Evolutionary conservation across 2,329 filamentous ascomycete species (phyloP), one percentile per base, ranked within the genome.

Genomic region (Alternaria consortialis): DNA sequence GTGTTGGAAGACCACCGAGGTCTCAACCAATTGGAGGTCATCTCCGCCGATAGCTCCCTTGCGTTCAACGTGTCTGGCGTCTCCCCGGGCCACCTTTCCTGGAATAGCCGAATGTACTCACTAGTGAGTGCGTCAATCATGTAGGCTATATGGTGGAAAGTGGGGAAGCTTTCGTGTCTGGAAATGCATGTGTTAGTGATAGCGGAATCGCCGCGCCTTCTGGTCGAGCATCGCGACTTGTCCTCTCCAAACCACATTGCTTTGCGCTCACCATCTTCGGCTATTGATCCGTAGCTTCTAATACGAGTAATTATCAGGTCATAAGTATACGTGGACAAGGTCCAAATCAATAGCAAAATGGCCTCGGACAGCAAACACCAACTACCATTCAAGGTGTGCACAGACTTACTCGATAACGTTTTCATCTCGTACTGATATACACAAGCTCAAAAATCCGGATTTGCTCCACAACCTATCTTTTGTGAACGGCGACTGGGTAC

Each of bases 381-480:
- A 67, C 65, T 83, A 25, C 81, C 81, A 2, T 83, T 83, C 74
- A 80, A 82, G 76, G 81, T 82, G 62, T 7, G 15, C n/a, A 15
- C 5, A 13, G 31, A 34, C 17, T n/a, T 12, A 42, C 39, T 42
- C 20, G 20, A 17, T 29, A 27, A 7, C 17, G 20, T 36, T 39
- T 13, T 20, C 5, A 23, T 9, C n/a, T 47, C 17, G 15, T n/a
- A 55, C 53, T 67, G 54, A 67, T 59, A 15, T 39, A 8, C 5
- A n/a, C 15, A 54, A 86, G 81, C 80, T 87, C 63, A 85, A 85
- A 71, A 83, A 85, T 61, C 79, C 84, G 11, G 81, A 83, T 25
- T 70, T 87, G n/a, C 84, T 87, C 71, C 82, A 82, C 53, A 83
- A 85, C 55, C 75, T 85, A 61, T 85, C 84, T 1, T 84, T 85